Evolutionary conservation across 176 grass and related monocot genomes (phyloP), one percentile per base, ranked within the genome.

Genomic region (Triticum monococcum): DNA sequence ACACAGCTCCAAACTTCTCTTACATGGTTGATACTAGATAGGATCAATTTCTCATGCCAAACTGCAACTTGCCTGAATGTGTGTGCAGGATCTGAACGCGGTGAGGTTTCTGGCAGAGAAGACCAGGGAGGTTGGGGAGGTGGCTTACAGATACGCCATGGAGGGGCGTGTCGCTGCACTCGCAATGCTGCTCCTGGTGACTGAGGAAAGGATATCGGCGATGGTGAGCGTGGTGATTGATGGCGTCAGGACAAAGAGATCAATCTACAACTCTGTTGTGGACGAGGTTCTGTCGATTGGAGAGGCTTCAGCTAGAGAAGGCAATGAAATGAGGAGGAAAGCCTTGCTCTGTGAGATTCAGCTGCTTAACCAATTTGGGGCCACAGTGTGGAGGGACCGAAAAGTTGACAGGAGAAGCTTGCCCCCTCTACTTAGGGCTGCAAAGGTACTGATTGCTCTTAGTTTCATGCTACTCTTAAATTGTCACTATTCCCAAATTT

Each of bases 161-260:
- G 88, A 88, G 35, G 91, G 88, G 41, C 50, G 48, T 79, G 82
- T 83, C 24, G 46, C 79, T 40, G 28, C 46, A 22, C 80, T 90
- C 59, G 74, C 88, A 43, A 87, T 89, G 79, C 83, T 93, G 60
- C 88, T 93, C 75, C 73, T 93, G n/a, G 91, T 86, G 74, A 80
- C 79, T 52, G 79, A 90, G 66, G 82, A 90, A 23, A 90, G 86
- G 79, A 82, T 93, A 72, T 88, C 82, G 8, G 68, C 86, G 35
- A 83, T 75, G 33, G 81, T 90, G 22, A 82, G 81, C 66, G 79
- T 93, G 45, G 85, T 81, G 46, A 83, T 90, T 79, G 91, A 90
- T 22, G 91, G 91, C 5, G 3, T 78, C 22, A 86, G 79, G 86
- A 83, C 82, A 62, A 88, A 88, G 79, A 88, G 46, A 23, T 88